These are phyloP conservation scores for Peronospora belbahrii DNA, from an alignment of 352 stramenopile species.

Conservation along the genomic window DNA sequence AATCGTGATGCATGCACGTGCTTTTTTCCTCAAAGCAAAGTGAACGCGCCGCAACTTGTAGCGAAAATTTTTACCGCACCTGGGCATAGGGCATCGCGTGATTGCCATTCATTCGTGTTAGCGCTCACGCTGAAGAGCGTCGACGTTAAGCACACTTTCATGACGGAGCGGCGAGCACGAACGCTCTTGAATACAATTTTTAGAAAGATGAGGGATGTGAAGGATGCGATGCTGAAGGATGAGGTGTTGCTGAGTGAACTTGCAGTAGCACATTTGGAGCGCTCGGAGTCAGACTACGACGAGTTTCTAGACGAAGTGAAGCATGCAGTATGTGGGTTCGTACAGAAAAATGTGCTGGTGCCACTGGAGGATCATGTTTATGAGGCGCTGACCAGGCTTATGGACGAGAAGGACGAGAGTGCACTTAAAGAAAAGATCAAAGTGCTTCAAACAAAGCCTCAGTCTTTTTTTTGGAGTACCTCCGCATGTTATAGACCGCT, in stretches of 20 bases:
- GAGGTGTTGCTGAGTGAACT: conserved; percentile 33
- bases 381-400: conserved; percentile 44
- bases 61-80: conserved; percentile 32
- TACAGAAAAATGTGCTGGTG: conserved; percentile 47
- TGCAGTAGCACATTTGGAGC: conserved; percentile 19
- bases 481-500: conserved; percentile 29
- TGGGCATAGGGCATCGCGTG: conserved; percentile 24
- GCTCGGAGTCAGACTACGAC: conserved; percentile 41
- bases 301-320: conserved; percentile 57
- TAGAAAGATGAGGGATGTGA: conserved; percentile 46
- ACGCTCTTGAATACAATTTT: conserved; percentile 42
- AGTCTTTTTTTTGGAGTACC: conserved; percentile 53
- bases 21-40: conserved; percentile 29
- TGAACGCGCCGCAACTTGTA: conserved; percentile 39
- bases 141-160: conserved; percentile 29
- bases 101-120: conserved; percentile 33
- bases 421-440: conserved; percentile 46
- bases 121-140: conserved; percentile 31
- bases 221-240: conserved; percentile 40
- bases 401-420: conserved; percentile 39
- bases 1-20: conserved; percentile 36
- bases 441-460: conserved; percentile 40
- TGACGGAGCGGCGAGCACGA: conserved; percentile 38
- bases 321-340: conserved; percentile 38
- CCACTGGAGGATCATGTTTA: conserved; percentile 55